These are phyloP conservation scores for Ambrosia hybrid DNA, from an alignment of 140 eudicot species.

Conservation along the genomic window DNA sequence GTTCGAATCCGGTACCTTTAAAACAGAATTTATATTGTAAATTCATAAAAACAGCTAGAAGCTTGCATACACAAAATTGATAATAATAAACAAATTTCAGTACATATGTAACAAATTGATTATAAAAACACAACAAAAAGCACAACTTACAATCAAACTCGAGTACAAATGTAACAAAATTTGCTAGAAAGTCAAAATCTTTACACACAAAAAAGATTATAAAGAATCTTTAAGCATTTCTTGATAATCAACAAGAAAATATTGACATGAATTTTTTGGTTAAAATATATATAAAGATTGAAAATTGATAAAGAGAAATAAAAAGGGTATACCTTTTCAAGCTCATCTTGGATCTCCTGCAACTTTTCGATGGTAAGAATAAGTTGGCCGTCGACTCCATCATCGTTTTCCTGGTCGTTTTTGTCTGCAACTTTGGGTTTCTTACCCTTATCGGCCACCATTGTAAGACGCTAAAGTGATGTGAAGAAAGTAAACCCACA, in stretches of 20 bases:
- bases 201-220: neutral
- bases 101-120: too few species aligned
- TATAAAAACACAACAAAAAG: too few species aligned
- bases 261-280: neutral
- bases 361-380: constrained; percentile 60
- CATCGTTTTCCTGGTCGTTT: constrained; percentile 37
- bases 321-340: constrained; percentile 48
- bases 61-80: too few species aligned
- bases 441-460: constrained; percentile 50
- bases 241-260: neutral
- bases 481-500: neutral
- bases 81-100: too few species aligned
- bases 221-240: neutral
- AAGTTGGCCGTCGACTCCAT: constrained; percentile 52
- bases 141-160: too few species aligned
- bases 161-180: too few species aligned
- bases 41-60: too few species aligned
- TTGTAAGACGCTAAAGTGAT: constrained; percentile 19
- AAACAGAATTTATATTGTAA: too few species aligned
- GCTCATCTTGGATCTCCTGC: constrained; percentile 75
- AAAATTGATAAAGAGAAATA: neutral
- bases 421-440: constrained; percentile 34
- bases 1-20: too few species aligned
- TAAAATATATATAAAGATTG: neutral
- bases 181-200: too few species aligned